These are phyloP conservation scores for Didymella pomorum DNA, from an alignment of 2,329 filamentous ascomycete genomes.

Conservation along the genomic window DNA sequence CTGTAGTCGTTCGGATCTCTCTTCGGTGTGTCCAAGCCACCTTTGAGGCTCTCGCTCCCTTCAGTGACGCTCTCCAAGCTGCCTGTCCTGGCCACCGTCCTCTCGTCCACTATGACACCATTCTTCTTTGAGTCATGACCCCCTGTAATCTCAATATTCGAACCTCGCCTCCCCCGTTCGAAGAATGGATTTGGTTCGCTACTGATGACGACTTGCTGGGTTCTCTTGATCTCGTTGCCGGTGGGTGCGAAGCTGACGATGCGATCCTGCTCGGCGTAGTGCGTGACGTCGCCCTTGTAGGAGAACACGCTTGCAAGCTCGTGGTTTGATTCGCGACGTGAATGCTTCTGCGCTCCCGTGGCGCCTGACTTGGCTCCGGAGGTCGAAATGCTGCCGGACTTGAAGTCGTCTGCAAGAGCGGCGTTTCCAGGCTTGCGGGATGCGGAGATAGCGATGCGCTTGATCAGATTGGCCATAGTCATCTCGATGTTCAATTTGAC, in stretches of 20 bases:
- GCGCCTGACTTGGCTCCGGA: conserved; percentile 22
- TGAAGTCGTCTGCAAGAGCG: conserved; percentile 42
- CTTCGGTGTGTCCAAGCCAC: conserved; percentile 22
- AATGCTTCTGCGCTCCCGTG: conserved; percentile 8
- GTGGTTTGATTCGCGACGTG: conserved; percentile 30
- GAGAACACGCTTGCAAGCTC: conserved; percentile 38
- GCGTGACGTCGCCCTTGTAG: conserved; percentile 25
- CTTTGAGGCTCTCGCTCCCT: conserved; percentile 35
- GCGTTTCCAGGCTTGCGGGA: conserved; percentile 40
- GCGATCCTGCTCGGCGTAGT: conserved; percentile 20
- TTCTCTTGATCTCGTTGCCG: conserved; percentile 44
- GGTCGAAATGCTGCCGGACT: conserved; percentile 37
- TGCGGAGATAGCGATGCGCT: conserved; percentile 46
- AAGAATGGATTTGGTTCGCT: conserved; percentile 37
- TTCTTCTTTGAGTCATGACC: conserved; percentile 16
- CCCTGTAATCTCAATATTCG: conserved; percentile 24
- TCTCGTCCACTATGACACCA: conserved; percentile 24
- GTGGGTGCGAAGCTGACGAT: conserved; percentile 32
- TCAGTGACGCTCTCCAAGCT: conserved; percentile 37
- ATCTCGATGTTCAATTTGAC: conserved; percentile 63
- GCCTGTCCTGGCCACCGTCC: conserved; percentile 20
- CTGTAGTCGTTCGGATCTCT: conserved; percentile 31
- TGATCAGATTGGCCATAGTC: conserved; percentile 61
- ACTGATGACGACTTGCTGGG: conserved; percentile 37
- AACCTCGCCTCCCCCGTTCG: conserved; percentile 12